Percentiles rank a stretch among this genome's conserved stretches.
These are phyloP conservation scores for Chlorella sp. DNA, from an alignment of 139 green algal species.

Conservation along the genomic window DNA sequence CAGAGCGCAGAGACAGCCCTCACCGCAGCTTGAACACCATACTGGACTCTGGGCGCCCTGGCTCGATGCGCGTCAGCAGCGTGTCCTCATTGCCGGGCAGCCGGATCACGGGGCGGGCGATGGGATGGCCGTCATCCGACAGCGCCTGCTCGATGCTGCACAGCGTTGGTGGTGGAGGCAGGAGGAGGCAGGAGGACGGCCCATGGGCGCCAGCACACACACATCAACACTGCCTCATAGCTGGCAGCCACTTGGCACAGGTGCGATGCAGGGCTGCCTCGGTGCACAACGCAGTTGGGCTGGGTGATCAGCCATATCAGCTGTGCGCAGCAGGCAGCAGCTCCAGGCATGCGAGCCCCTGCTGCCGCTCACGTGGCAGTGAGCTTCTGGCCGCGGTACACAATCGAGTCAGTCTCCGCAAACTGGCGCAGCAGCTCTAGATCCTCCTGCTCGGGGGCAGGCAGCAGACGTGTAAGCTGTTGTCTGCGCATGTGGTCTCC, in stretches of 20 bases:
- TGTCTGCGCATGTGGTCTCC: too few species aligned
- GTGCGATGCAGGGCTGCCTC: too few species aligned
- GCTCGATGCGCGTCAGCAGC: constrained; percentile 83
- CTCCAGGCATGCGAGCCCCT: neutral
- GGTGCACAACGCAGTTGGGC: too few species aligned
- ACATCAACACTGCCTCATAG: too few species aligned
- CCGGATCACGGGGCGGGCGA: constrained; percentile 68
- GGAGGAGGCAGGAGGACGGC: neutral
- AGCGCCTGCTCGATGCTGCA: constrained; percentile 10
- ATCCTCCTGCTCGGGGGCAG: too few species aligned
- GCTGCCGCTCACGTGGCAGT: constrained; percentile 3
- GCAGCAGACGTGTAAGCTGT: too few species aligned
- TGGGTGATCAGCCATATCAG: too few species aligned
- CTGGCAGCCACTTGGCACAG: too few species aligned
- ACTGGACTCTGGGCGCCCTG: constrained; percentile 58
- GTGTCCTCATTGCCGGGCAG: constrained; percentile 44
- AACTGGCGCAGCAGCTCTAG: constrained; percentile 64
- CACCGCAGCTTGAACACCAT: constrained; percentile 82
- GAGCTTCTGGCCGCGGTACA: constrained; percentile 39
- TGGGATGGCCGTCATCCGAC: neutral
- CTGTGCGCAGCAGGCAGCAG: too few species aligned
- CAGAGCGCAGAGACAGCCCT: too few species aligned
- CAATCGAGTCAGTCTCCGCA: constrained; percentile 49
- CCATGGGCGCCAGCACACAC: neutral
- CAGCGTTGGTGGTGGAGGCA: neutral